Conservation (phyloP, 805 yeast species). For the Candida nonsorbophila region DNA sequence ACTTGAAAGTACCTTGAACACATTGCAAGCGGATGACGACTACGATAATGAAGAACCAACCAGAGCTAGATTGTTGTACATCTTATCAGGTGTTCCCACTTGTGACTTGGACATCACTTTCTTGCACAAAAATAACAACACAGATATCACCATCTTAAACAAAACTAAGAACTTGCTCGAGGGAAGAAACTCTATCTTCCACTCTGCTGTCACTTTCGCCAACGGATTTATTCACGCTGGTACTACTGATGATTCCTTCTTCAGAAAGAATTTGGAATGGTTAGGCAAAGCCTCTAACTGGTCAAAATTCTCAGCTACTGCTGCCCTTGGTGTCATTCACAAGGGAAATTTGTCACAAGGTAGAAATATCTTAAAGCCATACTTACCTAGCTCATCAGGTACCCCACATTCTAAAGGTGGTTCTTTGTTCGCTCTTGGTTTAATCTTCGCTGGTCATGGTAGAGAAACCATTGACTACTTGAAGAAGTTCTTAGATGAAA, state of each 20-base stretch:
- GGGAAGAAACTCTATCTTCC: slow-evolving; percentile 90
- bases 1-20: slow-evolving; percentile 50
- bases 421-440: slow-evolving; percentile 85
- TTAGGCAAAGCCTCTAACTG: slow-evolving; percentile 95
- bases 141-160: slow-evolving; percentile 77
- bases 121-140: slow-evolving; percentile 77
- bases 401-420: slow-evolving; percentile 95
- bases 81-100: slow-evolving; percentile 88
- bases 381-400: slow-evolving; percentile 75
- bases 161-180: slow-evolving; percentile 78
- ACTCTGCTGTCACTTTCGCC: slow-evolving; percentile 90
- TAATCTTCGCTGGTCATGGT: slow-evolving; percentile 95
- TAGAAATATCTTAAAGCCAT: slow-evolving; percentile 78
- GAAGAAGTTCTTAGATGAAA: slow-evolving; percentile 63
- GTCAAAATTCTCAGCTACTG: slow-evolving; percentile 97
- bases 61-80: slow-evolving; percentile 49
- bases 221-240: slow-evolving; percentile 96
- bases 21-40: slow-evolving; percentile 27
- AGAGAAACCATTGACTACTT: slow-evolving; percentile 77
- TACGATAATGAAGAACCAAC: slow-evolving; percentile 17
- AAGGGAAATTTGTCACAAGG: slow-evolving; percentile 93
- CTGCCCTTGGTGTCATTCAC: slow-evolving; percentile 96
- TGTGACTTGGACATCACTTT: slow-evolving; percentile 91
- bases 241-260: slow-evolving; percentile 90
- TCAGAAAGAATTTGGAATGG: slow-evolving; percentile 91